Conservation (phyloP, 2,329 filamentous ascomycete genomes). For the Paramyrothecium roridum region DNA sequence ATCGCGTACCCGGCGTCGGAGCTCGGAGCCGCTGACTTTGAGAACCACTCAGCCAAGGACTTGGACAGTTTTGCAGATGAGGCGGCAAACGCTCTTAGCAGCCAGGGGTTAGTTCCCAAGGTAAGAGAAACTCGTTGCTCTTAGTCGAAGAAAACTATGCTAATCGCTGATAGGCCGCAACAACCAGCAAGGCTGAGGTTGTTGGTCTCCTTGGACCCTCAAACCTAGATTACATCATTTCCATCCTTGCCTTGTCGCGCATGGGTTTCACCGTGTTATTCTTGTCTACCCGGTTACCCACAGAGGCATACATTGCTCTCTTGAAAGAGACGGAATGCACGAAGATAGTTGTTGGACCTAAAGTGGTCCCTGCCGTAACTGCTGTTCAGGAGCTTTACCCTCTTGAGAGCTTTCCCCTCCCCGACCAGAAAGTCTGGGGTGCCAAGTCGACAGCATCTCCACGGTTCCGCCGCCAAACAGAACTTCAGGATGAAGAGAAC, state of each 20-base stretch:
- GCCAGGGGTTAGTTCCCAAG: slow-evolving; percentile 7
- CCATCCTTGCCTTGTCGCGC: slow-evolving; percentile 48
- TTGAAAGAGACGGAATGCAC: slow-evolving; percentile 10
- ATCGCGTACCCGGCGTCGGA: slow-evolving; percentile 16
- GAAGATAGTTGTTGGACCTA: slow-evolving; percentile 9
- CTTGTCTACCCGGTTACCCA: slow-evolving; percentile 12
- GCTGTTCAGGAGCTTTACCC: slow-evolving; percentile 7
- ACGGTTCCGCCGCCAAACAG: slow-evolving; percentile 9
- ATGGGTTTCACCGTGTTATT: slow-evolving; percentile 44
- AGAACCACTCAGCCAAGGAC: slow-evolving; percentile 17
- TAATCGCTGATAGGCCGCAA: slow-evolving; percentile 2
- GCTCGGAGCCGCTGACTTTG: slow-evolving; percentile 14
- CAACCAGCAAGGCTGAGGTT: slow-evolving; percentile 21
- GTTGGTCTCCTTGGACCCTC: slow-evolving; percentile 46
- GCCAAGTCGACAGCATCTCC: slow-evolving; percentile 12
- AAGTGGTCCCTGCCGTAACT: slow-evolving; percentile 2
- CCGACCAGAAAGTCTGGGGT: slow-evolving; percentile 5
- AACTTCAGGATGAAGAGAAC: slow-evolving; percentile 14
- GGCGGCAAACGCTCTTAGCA: slow-evolving; percentile 9
- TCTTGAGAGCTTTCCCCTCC: slow-evolving; percentile 6
- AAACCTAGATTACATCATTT: slow-evolving; percentile 50
- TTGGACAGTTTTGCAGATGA: slow-evolving; percentile 19
- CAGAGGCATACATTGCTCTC: slow-evolving; percentile 11
- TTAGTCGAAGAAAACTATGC: background rate
- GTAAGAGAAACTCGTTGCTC: slow-evolving; percentile 2